Evolutionary conservation across 805 yeast species (phyloP), one percentile per base, ranked within the genome.

Genomic region (Gaillardinia entomophila): DNA sequence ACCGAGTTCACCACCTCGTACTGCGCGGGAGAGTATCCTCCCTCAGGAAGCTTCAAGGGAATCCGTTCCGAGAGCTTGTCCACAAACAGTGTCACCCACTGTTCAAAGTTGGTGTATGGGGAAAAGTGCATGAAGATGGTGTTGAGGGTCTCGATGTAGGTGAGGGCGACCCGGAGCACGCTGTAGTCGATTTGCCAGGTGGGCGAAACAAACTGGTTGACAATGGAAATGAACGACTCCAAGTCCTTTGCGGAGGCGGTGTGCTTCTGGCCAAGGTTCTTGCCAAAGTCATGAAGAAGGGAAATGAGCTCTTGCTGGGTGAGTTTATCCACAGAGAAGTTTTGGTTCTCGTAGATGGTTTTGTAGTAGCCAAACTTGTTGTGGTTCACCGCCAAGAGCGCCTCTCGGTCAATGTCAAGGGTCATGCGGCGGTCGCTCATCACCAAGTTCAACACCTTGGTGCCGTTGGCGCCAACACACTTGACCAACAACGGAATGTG

Each of bases 401-500:
- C 54, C 1, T 52, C 45, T 0, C 41, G n/a, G 3, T 55, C 53
- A 24, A 58, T 43, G 8, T 60, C 62, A 26, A 61, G 39, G 20
- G 43, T 44, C 54, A 45, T 27, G 26, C 46, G 55, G 41, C 76
- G 51, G 38, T 73, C 79, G 5, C 66, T 65, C 45, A 72, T 33
- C 31, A 76, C 39, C 27, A 62, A 55, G 41, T 68, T 66, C 17
- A 53, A 51, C 1, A 60, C 38, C 15, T 60, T 49, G 3, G 28
- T 29, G 57, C 71, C 52, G 53, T 62, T 16, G 28, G 47, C 50
- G 24, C 36, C 43, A 22, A 38, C 33, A 2, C 60, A 42, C 30
- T 57, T 67, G 24, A 75, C 50, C 3, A 66, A 53, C 38, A 83
- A 51, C 3, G 90, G 89, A 28, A 82, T 58, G 40, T 78, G 81